Evolutionary conservation across 2,329 filamentous ascomycete species (phyloP).

Genomic region (Nemania serpens): DNA sequence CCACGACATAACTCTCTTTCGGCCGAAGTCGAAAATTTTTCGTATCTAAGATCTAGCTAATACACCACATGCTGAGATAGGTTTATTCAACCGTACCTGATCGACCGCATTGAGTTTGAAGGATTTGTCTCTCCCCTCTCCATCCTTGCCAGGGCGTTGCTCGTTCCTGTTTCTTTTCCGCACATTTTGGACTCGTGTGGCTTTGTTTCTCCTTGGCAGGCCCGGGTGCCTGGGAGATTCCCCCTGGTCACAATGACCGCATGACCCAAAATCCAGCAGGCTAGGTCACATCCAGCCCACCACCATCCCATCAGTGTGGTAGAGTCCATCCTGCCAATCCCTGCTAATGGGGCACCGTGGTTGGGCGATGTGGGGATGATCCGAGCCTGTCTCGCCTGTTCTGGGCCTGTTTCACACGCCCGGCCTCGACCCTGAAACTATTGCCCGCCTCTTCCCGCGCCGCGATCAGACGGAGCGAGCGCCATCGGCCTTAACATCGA

Average conservation of each 20-base stretch:
- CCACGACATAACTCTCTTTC: too few relatives aligned
- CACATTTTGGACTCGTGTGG: not conserved
- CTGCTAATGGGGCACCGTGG: conserved; percentile 26
- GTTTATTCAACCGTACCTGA: not conserved
- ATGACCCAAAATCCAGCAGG: conserved; percentile 22
- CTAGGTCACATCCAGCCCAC: conserved; percentile 28
- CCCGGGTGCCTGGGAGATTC: conserved; percentile 21
- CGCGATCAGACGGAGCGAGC: conserved; percentile 22
- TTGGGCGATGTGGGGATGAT: conserved; percentile 34
- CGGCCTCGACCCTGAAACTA: conserved; percentile 20
- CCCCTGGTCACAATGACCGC: conserved; percentile 24
- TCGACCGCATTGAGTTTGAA: not conserved
- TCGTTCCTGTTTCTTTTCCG: conserved; percentile 2
- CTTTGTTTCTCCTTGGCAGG: conserved; percentile 20
- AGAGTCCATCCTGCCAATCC: conserved; percentile 35
- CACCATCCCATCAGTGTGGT: conserved; percentile 38
- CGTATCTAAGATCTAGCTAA: not conserved
- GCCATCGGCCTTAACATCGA: conserved; percentile 23
- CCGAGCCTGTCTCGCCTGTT: conserved; percentile 25
- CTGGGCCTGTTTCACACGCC: conserved; percentile 18
- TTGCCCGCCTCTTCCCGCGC: conserved; percentile 28
- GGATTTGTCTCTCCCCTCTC: not conserved
- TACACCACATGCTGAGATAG: not conserved
- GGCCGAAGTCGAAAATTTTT: not conserved
- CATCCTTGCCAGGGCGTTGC: not conserved